These are phyloP conservation scores for Metroxylon sagu DNA, from an alignment of 176 grass and related monocot genomes.

Conservation along the genomic window DNA sequence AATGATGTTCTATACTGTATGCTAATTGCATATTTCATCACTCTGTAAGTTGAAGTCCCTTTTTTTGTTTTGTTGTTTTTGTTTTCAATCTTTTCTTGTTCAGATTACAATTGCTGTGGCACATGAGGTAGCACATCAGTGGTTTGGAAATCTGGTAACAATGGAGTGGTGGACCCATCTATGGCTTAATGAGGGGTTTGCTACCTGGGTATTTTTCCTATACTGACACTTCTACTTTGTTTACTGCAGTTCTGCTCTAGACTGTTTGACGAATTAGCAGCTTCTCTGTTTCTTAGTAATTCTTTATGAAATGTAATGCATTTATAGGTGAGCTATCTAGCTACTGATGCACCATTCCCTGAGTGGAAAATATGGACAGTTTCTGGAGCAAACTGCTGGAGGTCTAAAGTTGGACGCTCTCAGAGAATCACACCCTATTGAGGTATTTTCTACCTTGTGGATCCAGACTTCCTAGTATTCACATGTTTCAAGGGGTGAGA, in stretches of 20 bases:
- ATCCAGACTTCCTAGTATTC: no score
- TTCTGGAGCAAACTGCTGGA: slow-evolving; percentile 51
- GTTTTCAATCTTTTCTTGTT: slow-evolving; percentile 13
- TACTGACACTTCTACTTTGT: neutral
- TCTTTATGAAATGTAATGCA: no score
- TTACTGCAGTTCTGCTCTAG: no score
- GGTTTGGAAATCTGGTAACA: slow-evolving; percentile 98
- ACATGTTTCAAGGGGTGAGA: no score
- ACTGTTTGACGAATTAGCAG: no score
- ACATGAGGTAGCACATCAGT: slow-evolving; percentile 95
- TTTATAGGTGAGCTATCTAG: slow-evolving; percentile 64
- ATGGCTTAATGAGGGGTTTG: slow-evolving; percentile 97
- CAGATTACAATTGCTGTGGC: slow-evolving; percentile 86
- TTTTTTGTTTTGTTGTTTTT: no score
- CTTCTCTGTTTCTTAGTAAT: neutral
- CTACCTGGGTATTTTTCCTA: slow-evolving; percentile 65
- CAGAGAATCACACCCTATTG: slow-evolving; percentile 87
- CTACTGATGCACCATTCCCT: slow-evolving; percentile 65
- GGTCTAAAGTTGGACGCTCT: slow-evolving; percentile 80
- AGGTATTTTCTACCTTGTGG: slow-evolving; percentile 29
- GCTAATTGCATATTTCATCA: no score
- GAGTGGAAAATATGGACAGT: slow-evolving; percentile 99
- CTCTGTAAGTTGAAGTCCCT: neutral
- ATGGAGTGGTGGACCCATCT: slow-evolving; percentile 99
- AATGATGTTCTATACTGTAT: no score